Percentiles rank a stretch among this genome's conserved stretches.
These are phyloP conservation scores for Eucalyptus caleyi DNA, from an alignment of 345 rosid species.

Conservation along the genomic window DNA sequence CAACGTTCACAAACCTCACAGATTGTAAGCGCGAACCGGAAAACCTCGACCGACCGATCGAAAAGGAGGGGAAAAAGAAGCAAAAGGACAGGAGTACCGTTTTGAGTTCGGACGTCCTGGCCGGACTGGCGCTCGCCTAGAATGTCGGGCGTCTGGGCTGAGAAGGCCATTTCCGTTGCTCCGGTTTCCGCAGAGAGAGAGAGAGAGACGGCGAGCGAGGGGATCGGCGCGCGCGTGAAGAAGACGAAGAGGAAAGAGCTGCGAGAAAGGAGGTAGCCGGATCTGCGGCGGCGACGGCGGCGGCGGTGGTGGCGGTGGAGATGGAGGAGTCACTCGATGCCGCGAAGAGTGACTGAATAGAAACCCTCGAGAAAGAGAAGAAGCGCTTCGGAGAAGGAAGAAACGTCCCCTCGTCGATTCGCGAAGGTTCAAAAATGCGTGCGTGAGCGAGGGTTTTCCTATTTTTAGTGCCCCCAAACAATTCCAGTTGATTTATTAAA, in stretches of 20 bases:
- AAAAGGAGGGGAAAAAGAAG: background rate
- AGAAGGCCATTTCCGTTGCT: conserved; percentile 31
- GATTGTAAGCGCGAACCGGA: no score
- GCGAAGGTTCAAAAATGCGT: background rate
- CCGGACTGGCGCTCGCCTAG: conserved; percentile 90
- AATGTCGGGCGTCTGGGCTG: conserved; percentile 66
- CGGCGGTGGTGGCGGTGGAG: background rate
- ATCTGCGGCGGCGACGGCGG: background rate
- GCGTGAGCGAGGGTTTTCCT: background rate
- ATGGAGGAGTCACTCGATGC: background rate
- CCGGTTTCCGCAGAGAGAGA: background rate
- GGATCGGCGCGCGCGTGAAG: background rate
- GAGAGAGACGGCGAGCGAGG: background rate
- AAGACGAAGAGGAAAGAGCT: background rate
- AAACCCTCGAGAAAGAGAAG: background rate
- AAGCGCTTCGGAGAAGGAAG: background rate
- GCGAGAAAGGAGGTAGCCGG: background rate
- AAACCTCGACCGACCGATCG: background rate
- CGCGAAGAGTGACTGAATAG: background rate
- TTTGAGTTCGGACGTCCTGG: conserved; percentile 95
- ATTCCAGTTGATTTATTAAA: background rate
- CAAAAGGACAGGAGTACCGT: conserved; percentile 27
- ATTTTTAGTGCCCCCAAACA: background rate
- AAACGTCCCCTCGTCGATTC: background rate
- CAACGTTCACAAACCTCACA: background rate